A percentile compares a stretch with the other conserved stretches of the same genome.
Evolutionary conservation across 805 yeast species (phyloP).

Genomic region (Wickerhamiella alocasiicola): DNA sequence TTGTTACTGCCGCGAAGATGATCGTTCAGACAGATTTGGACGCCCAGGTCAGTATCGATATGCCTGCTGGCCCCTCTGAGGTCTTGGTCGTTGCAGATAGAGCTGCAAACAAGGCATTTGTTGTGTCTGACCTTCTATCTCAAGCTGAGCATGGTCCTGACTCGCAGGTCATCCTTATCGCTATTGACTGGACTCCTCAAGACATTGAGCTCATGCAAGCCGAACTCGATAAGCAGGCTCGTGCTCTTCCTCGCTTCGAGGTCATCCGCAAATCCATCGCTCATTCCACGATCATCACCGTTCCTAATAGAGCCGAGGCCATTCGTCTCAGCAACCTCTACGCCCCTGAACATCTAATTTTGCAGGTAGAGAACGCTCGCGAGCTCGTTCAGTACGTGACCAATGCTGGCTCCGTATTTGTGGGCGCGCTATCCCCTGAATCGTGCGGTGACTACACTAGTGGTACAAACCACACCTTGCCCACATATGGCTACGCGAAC

Average conservation of each 20-base stretch:
- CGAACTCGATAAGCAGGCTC: constrained; percentile 77
- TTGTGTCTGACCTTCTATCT: constrained; percentile 88
- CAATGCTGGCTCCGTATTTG: constrained; percentile 94
- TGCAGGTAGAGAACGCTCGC: constrained; percentile 75
- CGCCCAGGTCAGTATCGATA: constrained; percentile 91
- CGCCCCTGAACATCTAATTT: constrained; percentile 95
- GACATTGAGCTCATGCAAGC: constrained; percentile 61
- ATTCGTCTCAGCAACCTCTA: constrained; percentile 76
- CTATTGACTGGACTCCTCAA: constrained; percentile 51
- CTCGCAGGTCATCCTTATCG: constrained; percentile 88
- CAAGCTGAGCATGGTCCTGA: constrained; percentile 99
- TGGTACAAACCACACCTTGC: constrained; percentile 97
- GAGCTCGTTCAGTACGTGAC: constrained; percentile 59
- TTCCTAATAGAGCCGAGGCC: constrained; percentile 63
- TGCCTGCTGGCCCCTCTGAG: constrained; percentile 99
- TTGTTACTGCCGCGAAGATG: constrained; percentile 99
- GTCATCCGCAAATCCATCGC: constrained; percentile 85
- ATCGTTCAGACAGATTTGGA: constrained; percentile 87
- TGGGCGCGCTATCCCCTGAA: constrained; percentile 93
- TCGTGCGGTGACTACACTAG: constrained; percentile 97
- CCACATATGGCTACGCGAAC: constrained; percentile 96
- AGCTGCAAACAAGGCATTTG: constrained; percentile 83
- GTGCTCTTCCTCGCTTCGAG: constrained; percentile 76
- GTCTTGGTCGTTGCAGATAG: constrained; percentile 88
- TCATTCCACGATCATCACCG: constrained; percentile 73